Evolutionary conservation across 2,329 filamentous ascomycete genomes (phyloP).

Genomic region (Aspergillus intermedius): DNA sequence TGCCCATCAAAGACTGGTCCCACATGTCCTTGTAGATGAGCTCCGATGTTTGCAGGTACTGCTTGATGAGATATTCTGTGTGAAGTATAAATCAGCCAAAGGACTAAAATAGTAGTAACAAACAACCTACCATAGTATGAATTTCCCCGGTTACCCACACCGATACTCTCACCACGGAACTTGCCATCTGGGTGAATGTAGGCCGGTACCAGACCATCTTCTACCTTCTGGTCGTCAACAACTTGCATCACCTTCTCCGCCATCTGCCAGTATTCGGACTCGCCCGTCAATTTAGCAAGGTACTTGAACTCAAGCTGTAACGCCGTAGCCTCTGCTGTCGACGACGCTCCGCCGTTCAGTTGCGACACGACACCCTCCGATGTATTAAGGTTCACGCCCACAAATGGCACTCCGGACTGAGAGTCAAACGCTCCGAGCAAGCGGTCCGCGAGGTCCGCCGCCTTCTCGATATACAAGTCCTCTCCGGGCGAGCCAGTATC

Average conservation of each 20-base stretch:
- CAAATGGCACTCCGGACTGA: constrained; percentile 76
- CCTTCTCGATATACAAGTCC: constrained; percentile 93
- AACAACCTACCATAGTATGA: constrained; percentile 68
- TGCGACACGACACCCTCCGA: constrained; percentile 73
- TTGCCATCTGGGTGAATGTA: constrained; percentile 77
- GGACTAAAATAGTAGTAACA: neutral
- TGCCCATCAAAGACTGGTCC: constrained; percentile 74
- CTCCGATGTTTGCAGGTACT: constrained; percentile 92
- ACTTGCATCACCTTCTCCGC: constrained; percentile 88
- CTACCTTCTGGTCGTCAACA: constrained; percentile 70
- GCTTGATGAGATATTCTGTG: constrained; percentile 90
- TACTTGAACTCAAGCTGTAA: constrained; percentile 97
- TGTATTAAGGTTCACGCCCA: constrained; percentile 80
- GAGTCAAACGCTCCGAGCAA: constrained; percentile 84
- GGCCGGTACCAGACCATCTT: constrained; percentile 84
- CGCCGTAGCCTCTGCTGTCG: constrained; percentile 86
- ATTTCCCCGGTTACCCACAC: constrained; percentile 87
- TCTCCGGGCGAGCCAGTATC: constrained; percentile 69
- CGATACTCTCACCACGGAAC: constrained; percentile 79
- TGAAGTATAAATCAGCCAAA: constrained; percentile 5
- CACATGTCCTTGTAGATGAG: constrained; percentile 86
- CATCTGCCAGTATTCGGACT: constrained; percentile 85
- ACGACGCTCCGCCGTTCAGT: constrained; percentile 77
- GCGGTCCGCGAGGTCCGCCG: constrained; percentile 83
- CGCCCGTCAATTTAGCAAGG: constrained; percentile 85